Evolutionary conservation across 2,329 filamentous ascomycete genomes (phyloP).

Genomic region (Chaetomium globosum): DNA sequence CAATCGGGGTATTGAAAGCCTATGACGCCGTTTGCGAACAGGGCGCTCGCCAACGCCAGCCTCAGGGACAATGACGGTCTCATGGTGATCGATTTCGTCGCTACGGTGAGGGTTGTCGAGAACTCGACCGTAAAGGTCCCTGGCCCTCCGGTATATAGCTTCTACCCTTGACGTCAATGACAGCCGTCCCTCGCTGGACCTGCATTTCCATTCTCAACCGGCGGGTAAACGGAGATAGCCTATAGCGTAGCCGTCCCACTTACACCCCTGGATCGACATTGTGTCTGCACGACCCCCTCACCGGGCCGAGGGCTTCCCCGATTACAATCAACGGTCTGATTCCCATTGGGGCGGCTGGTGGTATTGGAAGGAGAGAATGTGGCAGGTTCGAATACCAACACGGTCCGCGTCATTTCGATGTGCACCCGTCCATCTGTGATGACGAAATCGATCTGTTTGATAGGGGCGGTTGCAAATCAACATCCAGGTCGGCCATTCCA

Average conservation of each 20-base stretch:
- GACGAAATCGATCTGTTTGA: background rate
- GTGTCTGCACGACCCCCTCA: background rate
- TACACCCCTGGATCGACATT: background rate
- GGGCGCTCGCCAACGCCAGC: background rate
- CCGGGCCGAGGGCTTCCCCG: constrained; percentile 13
- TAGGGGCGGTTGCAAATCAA: background rate
- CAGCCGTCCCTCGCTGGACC: no score
- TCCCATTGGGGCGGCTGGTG: constrained; percentile 19
- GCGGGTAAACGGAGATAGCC: constrained; percentile 7
- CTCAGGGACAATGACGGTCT: background rate
- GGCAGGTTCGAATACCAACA: background rate
- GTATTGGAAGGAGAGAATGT: background rate
- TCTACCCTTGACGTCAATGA: background rate
- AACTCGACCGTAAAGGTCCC: background rate
- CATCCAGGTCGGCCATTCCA: background rate
- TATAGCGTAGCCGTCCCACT: background rate
- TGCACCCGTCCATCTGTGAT: background rate
- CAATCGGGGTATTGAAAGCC: constrained; percentile 35
- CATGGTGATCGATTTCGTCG: constrained; percentile 11
- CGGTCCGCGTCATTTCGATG: background rate
- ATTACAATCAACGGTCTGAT: background rate
- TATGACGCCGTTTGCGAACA: constrained; percentile 15
- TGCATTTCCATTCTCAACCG: constrained; percentile 2
- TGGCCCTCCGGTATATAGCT: background rate
- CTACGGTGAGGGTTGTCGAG: background rate